A percentile compares a stretch with the other conserved stretches of the same genome.
Conservation (phyloP, 805 yeast species). For the Blastobotrys chiropterorum region DNA sequence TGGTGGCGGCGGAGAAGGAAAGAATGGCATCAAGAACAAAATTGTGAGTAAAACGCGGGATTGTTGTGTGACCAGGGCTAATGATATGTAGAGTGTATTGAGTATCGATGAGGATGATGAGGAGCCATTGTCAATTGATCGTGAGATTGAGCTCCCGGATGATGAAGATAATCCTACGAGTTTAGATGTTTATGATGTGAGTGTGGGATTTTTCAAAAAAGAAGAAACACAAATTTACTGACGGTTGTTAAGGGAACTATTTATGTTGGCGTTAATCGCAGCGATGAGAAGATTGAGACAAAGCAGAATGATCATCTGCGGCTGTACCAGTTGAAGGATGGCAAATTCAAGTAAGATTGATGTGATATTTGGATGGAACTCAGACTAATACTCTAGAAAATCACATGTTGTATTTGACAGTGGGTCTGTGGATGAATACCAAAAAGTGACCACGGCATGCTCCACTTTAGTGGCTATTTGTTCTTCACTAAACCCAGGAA, state of each 20-base stretch:
- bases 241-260: constrained; percentile 31
- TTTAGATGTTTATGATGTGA: constrained; percentile 46
- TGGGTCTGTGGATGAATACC: constrained; percentile 47
- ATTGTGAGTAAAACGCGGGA: constrained; percentile 30
- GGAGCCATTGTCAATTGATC: constrained; percentile 14
- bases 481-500: constrained; percentile 60
- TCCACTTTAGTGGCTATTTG: constrained; percentile 62
- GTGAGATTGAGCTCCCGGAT: constrained; percentile 21
- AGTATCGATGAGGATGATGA: constrained; percentile 46
- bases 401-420: constrained; percentile 35
- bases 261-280: constrained; percentile 72
- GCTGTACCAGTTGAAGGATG: constrained; percentile 37
- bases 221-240: not conserved
- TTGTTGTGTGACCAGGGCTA: not conserved
- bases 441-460: constrained; percentile 54
- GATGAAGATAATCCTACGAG: constrained; percentile 85
- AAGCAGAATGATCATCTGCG: constrained; percentile 68
- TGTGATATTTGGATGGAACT: not conserved
- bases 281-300: constrained; percentile 48
- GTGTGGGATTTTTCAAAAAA: no score
- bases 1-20: constrained; percentile 97
- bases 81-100: constrained; percentile 41
- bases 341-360: not conserved
- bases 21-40: constrained; percentile 81
- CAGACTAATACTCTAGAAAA: not conserved